Base-by-base conservation (phyloP, 2,329 filamentous ascomycete genomes). In the Sporothrix schenckii region DNA sequence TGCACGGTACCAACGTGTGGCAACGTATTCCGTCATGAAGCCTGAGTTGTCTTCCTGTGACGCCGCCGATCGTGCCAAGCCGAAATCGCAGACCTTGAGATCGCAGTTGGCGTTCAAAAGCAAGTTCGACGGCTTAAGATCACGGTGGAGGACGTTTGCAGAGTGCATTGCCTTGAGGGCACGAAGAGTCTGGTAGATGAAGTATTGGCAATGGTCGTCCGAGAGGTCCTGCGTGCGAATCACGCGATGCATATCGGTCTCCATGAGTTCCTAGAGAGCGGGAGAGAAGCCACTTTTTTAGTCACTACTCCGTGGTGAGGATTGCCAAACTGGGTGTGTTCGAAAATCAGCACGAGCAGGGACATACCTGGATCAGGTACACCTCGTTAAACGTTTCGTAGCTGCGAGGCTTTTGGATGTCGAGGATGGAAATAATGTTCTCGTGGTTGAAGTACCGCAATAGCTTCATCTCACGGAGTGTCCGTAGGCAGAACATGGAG, bases 21-120 rank as follows among this genome's bases (percentile, higher is more conserved):
- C 95, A 70, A 99, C 95, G 80, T 99, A 99, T 96, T 99, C 95
- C 19, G 95, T 99, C 95, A 99, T 99, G 88, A 99, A 99, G 27
- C 95, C 95, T n/a, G 94, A 97, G 83, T 99, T 99, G 81, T 99
- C 95, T 79, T 99, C 95, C 75, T 96, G 96, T 11, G 94, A 97
- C 10, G 95, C 95, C 14, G 95, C 95, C 11, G 94, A 98, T 78
- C 94, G 90, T 65, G 95, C 95, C 70, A 99, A 88, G 78, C 95
- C 95, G 78, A 99, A 99, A 81, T 99, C 95, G 83, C 95, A 99
- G 76, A 99, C 95, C 83, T 99, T 99, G 76, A 99, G 86, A 83
- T 99, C 95, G 82, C 95, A 99, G 82, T 99, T 99, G 78, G 95
- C 95, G 79, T 99, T 99, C 73, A 99, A 87, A 34, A 99, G 89